Base-by-base conservation (phyloP, 768 basidiomycete genomes). In the Leccinum rimulosum region DNA sequence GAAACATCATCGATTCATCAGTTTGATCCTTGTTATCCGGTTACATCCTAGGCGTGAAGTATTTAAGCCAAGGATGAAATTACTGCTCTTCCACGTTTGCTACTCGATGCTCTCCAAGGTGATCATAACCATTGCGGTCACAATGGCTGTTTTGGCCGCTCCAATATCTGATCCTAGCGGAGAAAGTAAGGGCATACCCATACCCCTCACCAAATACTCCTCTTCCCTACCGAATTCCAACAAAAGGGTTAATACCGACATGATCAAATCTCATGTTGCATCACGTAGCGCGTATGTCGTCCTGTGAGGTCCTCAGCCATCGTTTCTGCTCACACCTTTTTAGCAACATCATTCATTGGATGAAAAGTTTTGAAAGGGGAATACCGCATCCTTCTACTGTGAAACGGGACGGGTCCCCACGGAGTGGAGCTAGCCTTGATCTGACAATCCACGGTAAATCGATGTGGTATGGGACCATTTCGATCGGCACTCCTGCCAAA, bases 381-480 rank as follows among this genome's bases (percentile, higher is more conserved):
- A 6, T 2, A 2, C 3, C 0, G 4, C 57, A 64, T 38, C 60
- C 52, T 33, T 25, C 52, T 11, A 22, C 33, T 17, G 9, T 25
- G 33, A 28, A 22, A 6, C 33, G 30, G 6, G 15, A 12, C 4
- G n/a, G n/a, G 36, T 54, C 50, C 25, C 45, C 53, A 3, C 27
- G 12, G 19, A 22, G 43, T 8, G 4, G 15, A 2, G 19, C 15
- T 35, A 50, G 33, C 3, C 6, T 22, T 22, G 12, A 15, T 9
- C 40, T 66, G 53, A 54, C 47, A 3, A 22, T 49, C 17, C 0
- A 10, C 25, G 4, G 12, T 4, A 25, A 25, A 2, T 25, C 25
- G 3, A 19, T 56, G 3, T 68, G 63, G 63, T 63, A 56, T 6
- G 59, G 65, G 17, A 33, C 12, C 8, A 60, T 68, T 14, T 22